Conservation (phyloP, 176 grass and related monocot genomes). For the Carex parvula region DNA sequence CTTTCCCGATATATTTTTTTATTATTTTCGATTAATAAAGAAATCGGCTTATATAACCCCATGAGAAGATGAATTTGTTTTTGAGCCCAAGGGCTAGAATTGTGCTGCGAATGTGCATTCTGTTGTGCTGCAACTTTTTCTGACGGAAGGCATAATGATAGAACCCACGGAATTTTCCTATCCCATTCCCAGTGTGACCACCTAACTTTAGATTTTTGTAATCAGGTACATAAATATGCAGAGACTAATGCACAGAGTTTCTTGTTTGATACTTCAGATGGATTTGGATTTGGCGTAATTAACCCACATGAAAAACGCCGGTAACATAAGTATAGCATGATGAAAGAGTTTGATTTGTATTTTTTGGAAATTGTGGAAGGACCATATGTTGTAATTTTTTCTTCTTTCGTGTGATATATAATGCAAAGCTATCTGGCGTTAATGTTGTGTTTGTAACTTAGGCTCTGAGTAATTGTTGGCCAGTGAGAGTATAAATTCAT, state of each 20-base stretch:
- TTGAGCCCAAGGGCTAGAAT: background rate
- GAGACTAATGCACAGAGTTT: conserved; percentile 8
- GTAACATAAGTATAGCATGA: background rate
- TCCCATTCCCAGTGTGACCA: background rate
- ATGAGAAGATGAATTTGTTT: background rate
- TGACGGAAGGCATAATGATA: background rate
- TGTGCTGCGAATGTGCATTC: background rate
- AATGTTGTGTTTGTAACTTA: background rate
- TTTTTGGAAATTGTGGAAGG: background rate
- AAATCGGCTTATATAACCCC: background rate
- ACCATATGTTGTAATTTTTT: background rate
- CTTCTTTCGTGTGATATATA: background rate
- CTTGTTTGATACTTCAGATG: conserved; percentile 7
- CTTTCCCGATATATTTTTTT: no score
- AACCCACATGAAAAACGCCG: background rate
- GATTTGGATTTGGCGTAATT: conserved; percentile 3
- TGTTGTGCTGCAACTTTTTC: background rate
- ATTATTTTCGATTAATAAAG: no score
- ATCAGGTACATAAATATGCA: background rate
- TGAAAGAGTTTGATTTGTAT: background rate
- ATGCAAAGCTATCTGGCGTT: background rate
- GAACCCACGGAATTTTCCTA: background rate
- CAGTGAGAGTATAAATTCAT: background rate
- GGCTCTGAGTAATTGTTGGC: background rate
- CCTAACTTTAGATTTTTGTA: background rate